Evolutionary conservation across 164 flowering plant species (phyloP).

Genomic region (Akebia trifoliata): DNA sequence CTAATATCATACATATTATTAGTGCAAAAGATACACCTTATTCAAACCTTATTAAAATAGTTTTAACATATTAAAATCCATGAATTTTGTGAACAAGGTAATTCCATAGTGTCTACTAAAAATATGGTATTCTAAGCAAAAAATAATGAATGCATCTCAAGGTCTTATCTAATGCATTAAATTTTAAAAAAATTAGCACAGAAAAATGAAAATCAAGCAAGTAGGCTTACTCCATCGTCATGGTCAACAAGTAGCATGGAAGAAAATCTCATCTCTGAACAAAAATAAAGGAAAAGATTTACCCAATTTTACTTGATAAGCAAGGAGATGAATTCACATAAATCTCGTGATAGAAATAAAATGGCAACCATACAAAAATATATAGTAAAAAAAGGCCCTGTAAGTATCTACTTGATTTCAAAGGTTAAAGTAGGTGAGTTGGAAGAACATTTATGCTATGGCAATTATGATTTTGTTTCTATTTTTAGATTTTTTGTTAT

Average conservation of each 20-base stretch:
- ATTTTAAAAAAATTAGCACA: too few relatives aligned
- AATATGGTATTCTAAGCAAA: too few relatives aligned
- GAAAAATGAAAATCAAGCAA: conserved; percentile 25
- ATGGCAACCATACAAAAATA: background rate
- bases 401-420: too few relatives aligned
- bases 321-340: conserved; percentile 1
- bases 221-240: conserved; percentile 93
- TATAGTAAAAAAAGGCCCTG: too few relatives aligned
- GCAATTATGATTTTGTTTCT: too few relatives aligned
- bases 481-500: too few relatives aligned
- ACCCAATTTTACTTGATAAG: conserved; percentile 40
- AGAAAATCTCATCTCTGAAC: conserved; percentile 84
- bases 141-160: too few relatives aligned
- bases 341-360: background rate
- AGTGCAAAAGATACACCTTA: background rate
- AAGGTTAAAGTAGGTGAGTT: too few relatives aligned
- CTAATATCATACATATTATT: background rate
- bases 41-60: background rate
- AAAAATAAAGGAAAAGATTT: conserved; percentile 82
- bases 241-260: conserved; percentile 91
- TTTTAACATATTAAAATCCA: background rate
- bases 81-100: background rate
- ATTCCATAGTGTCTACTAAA: background rate
- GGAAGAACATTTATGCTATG: too few relatives aligned
- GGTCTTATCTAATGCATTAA: background rate